Evolutionary conservation across 2,329 filamentous ascomycete genomes (phyloP).

Genomic region (Microsporum canis): DNA sequence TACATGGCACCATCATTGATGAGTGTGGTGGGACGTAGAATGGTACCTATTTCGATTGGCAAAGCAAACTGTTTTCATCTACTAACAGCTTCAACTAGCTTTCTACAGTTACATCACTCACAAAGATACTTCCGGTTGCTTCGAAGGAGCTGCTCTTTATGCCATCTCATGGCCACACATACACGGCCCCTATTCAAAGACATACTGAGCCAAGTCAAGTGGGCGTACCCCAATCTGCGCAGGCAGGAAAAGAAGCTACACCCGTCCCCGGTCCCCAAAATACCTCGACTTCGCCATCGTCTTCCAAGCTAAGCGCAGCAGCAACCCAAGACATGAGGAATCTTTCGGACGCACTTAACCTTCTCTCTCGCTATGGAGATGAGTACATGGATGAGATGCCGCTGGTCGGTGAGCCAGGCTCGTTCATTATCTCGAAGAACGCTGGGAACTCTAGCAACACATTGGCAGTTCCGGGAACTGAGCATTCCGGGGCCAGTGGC

Average conservation of each 20-base stretch:
- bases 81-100: conserved; percentile 29
- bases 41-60: conserved; percentile 30
- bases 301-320: conserved; percentile 8
- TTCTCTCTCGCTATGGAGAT: conserved; percentile 44
- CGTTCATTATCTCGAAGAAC: conserved; percentile 44
- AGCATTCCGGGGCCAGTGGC: background rate
- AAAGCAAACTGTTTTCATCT: background rate
- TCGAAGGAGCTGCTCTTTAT: conserved; percentile 46
- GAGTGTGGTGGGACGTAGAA: conserved; percentile 45
- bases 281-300: conserved; percentile 21
- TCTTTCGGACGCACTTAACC: conserved; percentile 39
- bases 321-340: conserved; percentile 28
- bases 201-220: conserved; percentile 24
- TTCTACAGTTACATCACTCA: conserved; percentile 44
- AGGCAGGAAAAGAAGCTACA: conserved; percentile 38
- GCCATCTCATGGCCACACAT: conserved; percentile 49
- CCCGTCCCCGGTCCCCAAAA: conserved; percentile 33
- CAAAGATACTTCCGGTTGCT: conserved; percentile 44
- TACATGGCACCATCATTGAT: conserved; percentile 52
- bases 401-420: conserved; percentile 51
- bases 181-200: conserved; percentile 41
- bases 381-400: conserved; percentile 56
- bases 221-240: conserved; percentile 27
- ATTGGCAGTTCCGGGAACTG: conserved; percentile 16
- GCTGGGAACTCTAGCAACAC: conserved; percentile 6